These are phyloP conservation scores for Globisporangium emineosum DNA, from an alignment of 352 stramenopile genomes.

Conservation along the genomic window DNA sequence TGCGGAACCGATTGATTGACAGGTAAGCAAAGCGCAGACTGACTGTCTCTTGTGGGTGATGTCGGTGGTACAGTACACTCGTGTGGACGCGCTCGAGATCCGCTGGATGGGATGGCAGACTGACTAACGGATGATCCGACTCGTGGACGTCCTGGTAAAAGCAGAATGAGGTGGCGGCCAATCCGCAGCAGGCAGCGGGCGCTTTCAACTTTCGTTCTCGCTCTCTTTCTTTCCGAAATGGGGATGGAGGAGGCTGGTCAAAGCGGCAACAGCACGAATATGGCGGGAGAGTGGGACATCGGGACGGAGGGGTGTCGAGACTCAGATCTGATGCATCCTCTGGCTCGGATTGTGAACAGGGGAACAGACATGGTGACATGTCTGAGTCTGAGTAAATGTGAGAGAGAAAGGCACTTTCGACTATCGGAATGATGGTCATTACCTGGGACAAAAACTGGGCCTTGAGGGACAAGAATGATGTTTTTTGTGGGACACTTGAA, in stretches of 20 bases:
- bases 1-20: background rate
- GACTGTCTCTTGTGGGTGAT: constrained; percentile 3
- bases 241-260: background rate
- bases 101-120: background rate
- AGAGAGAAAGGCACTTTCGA: background rate
- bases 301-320: background rate
- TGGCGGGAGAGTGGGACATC: background rate
- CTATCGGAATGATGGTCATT: background rate
- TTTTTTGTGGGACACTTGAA: background rate
- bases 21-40: background rate
- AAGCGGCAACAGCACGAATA: background rate
- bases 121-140: background rate
- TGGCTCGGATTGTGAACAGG: background rate
- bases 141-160: background rate
- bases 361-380: too few relatives aligned
- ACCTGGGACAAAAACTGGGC: background rate
- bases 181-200: background rate
- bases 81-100: background rate
- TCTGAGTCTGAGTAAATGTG: background rate
- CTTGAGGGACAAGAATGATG: background rate
- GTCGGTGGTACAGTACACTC: background rate
- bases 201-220: background rate
- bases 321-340: background rate
- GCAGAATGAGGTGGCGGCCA: background rate
- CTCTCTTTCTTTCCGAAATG: background rate